Evolutionary conservation across 225 moss, liverwort and hornwort genomes (phyloP), one percentile per base, ranked within the genome.

Genomic region (Bryum argenteum): DNA sequence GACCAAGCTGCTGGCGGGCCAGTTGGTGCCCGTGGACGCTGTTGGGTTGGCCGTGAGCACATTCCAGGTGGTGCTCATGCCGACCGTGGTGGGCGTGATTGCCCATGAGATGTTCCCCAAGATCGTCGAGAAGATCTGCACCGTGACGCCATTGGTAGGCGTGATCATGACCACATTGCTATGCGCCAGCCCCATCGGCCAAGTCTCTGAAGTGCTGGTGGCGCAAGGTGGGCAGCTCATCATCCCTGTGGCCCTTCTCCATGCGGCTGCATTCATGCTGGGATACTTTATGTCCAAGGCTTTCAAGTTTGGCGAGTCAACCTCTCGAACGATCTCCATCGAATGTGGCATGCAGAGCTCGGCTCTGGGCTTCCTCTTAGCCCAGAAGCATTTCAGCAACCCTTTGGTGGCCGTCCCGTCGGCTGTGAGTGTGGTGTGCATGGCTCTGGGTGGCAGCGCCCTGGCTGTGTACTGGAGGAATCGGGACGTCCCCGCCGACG

Each of bases 261-360:
- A 98, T 72, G 63, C 82, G 15, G 88, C 88, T 50, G 98, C 98
- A 21, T 98, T 98, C 69, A 81, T 85, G 18, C 82, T 98, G 7
- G 98, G 98, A 15, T 98, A 98, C 74, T 84, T 84, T 63, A 61
- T 98, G 76, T 98, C 98, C 11, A 98, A 98, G 70, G 3, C 60
- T 16, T 92, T 82, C 65, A 79, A 74, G 8, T 98, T 98, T 26
- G 98, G 98, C 20, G 98, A 98, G 82, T 81, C 79, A 4, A 98
- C 98, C 8, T 91, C 87, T 3, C 81, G 98, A 37, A 98, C 98
- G 6, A 98, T 98, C 61, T 88, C 98, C 43, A 98, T 98, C 22
- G 98, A 98, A 61, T 98, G 98, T 69, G 98, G 98, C 54, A 98
- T 98, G 98, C 94, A 98, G 82, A 94, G 94, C 77, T 98, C 98